Evolutionary conservation across 2,329 filamentous ascomycete genomes (phyloP), one percentile per base, ranked within the genome.

Genomic region (Fusarium nanum): DNA sequence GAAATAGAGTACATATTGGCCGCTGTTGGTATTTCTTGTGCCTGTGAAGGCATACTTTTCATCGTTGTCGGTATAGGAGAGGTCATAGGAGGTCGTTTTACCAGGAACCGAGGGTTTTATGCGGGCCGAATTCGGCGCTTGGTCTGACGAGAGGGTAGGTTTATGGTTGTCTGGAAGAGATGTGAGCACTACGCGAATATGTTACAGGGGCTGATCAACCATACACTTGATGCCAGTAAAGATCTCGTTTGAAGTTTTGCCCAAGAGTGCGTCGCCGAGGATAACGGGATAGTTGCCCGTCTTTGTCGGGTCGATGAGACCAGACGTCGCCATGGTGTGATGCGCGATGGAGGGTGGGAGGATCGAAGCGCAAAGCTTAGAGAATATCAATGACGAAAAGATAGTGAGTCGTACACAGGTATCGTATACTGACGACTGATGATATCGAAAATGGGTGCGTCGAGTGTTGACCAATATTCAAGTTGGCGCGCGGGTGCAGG

Each of bases 1-100:
- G 76, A 95, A 96, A 61, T 95, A 87, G 54, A 97, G 86, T 40
- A 90, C 87, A 75, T 88, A 90, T 76, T 90, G 85, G 58, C 82
- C 83, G 60, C 86, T 83, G 62, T 85, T 84, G 25, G 83, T 85
- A 57, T 85, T 85, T 55, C 89, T 85, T 4, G 84, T 85, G 63
- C 91, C 90, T 46, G 86, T 84, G 76, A 89, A 91, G 30, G 85
- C 82, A 74, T 91, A 90, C 57, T 86, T 86, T 56, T 84, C 84
- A 66, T 84, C 84, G 55, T 85, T 83, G 66, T 89, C 87, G 59
- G 81, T 81, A 69, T 86, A 88, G 46, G 82, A 81, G 49, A 89
- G 81, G 65, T 89, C 86, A 77, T 86, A 88, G n/a, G 86, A 84
- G 59, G 81, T 79, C 49, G 84, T 84, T 68, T 84, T 85, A 68